Percentiles rank a stretch among this genome's conserved stretches.
Conservation (phyloP, 192 early-diverging fungal species). For the Oehlia diaphana region DNA sequence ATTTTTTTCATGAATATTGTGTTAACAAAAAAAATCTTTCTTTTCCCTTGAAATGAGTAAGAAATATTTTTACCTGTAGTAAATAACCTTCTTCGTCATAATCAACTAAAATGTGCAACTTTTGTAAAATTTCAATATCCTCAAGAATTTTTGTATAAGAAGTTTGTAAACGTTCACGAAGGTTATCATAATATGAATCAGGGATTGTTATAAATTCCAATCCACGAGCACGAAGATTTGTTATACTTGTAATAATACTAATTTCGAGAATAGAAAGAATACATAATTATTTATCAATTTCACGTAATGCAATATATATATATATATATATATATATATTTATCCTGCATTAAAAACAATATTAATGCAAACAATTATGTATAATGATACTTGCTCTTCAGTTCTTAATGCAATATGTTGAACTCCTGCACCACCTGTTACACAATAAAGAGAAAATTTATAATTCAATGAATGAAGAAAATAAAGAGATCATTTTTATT, state of each 20-base stretch:
- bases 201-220: constrained; percentile 90
- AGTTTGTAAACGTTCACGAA: constrained; percentile 70
- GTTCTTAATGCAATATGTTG: constrained; percentile 96
- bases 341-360: neutral
- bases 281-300: neutral
- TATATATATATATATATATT: no score
- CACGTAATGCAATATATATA: no score
- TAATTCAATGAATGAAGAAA: neutral
- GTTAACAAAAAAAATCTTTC: neutral
- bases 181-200: constrained; percentile 82
- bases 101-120: constrained; percentile 90
- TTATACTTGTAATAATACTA: constrained; percentile 81
- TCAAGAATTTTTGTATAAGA: constrained; percentile 76
- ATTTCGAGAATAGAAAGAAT: neutral
- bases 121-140: constrained; percentile 78
- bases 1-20: neutral
- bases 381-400: constrained; percentile 34
- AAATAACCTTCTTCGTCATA: constrained; percentile 97
- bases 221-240: constrained; percentile 79
- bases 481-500: constrained; percentile 7
- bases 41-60: no score
- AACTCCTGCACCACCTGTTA: constrained; percentile 68
- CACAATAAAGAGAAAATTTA: neutral
- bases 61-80: constrained; percentile 57
- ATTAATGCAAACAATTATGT: neutral